These are phyloP conservation scores for Urostyla sp. DNA, from an alignment of 73 alveolate genomes.

Conservation along the genomic window DNA sequence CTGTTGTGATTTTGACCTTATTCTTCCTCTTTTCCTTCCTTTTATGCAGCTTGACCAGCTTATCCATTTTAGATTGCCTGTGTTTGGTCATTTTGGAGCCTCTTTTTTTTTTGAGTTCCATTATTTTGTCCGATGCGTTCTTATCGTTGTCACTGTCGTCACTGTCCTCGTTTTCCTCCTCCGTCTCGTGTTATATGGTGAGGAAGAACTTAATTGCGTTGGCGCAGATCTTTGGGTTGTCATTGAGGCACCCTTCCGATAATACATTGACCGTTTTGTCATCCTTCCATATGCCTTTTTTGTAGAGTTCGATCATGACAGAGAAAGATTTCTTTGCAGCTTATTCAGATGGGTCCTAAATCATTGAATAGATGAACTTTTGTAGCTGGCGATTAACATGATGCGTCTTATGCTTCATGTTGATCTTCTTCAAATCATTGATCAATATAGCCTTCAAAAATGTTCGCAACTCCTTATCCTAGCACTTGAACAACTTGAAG, in stretches of 20 bases:
- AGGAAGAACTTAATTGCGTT: slow-evolving; percentile 91
- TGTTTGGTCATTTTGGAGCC: slow-evolving; percentile 79
- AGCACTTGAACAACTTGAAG: slow-evolving; percentile 89
- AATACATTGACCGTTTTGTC: slow-evolving; percentile 90
- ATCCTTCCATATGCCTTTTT: slow-evolving; percentile 94
- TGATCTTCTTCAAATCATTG: slow-evolving; percentile 84
- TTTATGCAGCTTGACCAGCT: slow-evolving; percentile 75
- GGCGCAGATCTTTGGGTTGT: slow-evolving; percentile 85
- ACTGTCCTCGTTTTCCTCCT: slow-evolving; percentile 82
- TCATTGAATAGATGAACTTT: slow-evolving; percentile 87
- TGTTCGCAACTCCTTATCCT: slow-evolving; percentile 90
- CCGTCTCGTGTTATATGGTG: slow-evolving; percentile 77
- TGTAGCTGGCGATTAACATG: slow-evolving; percentile 81
- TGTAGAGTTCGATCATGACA: slow-evolving; percentile 86
- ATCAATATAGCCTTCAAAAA: slow-evolving; percentile 79
- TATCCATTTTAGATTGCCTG: slow-evolving; percentile 74
- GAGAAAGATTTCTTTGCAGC: slow-evolving; percentile 90
- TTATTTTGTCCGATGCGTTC: slow-evolving; percentile 49
- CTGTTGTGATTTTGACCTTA: slow-evolving; percentile 68
- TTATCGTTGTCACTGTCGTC: slow-evolving; percentile 83
- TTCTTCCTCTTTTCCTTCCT: slow-evolving; percentile 82
- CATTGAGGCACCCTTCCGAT: slow-evolving; percentile 83
- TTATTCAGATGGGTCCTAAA: slow-evolving; percentile 89
- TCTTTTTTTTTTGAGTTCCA: slow-evolving; percentile 52
- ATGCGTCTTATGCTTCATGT: slow-evolving; percentile 78